Percentiles rank a stretch among this genome's conserved stretches.
These are phyloP conservation scores for Bretschneidera sinensis DNA, from an alignment of 345 rosid species.

Conservation along the genomic window DNA sequence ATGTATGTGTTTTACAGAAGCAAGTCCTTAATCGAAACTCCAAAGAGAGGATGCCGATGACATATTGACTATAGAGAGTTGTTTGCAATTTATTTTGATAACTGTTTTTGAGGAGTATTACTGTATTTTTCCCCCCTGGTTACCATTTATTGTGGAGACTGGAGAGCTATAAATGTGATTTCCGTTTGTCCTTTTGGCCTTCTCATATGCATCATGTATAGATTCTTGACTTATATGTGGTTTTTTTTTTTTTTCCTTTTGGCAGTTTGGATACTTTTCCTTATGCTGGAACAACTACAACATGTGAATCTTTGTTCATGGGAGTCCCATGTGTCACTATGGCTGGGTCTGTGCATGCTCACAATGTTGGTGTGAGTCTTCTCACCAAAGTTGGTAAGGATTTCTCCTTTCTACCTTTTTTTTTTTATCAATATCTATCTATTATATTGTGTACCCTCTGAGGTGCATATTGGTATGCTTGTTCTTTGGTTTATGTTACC, in stretches of 20 bases:
- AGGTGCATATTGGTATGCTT: no score
- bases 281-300: constrained; percentile 98
- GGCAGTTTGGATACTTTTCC: constrained; percentile 99
- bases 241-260: constrained; percentile 14
- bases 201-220: constrained; percentile 1
- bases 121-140: not conserved
- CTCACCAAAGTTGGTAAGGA: constrained; percentile 82
- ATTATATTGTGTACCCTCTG: no score
- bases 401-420: constrained; percentile 2
- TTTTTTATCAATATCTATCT: no score
- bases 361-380: constrained; percentile 95
- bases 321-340: constrained; percentile 97
- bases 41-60: not conserved
- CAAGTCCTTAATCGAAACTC: not conserved
- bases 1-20: no score
- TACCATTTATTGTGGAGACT: not conserved
- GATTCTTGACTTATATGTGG: constrained; percentile 3
- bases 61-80: not conserved
- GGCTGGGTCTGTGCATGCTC: constrained; percentile 98
- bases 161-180: not conserved
- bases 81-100: not conserved
- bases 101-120: not conserved
- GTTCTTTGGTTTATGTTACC: no score
- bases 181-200: no score
- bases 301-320: constrained; percentile 97